Percentiles rank a stretch among this genome's conserved stretches.
These are phyloP conservation scores for Botryotinia calthae DNA, from an alignment of 2,329 filamentous ascomycete species.

Conservation along the genomic window DNA sequence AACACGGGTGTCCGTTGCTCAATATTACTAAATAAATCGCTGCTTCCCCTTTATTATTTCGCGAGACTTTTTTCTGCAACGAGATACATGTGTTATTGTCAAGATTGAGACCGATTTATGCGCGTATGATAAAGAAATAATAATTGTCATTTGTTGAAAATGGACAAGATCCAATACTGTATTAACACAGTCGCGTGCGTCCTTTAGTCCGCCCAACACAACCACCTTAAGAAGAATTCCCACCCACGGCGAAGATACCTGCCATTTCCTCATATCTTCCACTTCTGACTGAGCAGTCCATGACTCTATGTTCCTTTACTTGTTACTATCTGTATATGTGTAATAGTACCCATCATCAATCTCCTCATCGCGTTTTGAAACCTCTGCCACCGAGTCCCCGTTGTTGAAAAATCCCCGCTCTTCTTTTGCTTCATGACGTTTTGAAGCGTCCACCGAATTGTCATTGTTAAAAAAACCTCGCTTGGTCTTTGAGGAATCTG, in stretches of 20 bases:
- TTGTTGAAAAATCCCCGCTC: background rate
- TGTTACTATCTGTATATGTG: background rate
- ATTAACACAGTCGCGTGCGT: background rate
- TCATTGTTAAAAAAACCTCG: background rate
- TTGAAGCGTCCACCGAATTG: too few species aligned
- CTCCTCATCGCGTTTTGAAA: background rate
- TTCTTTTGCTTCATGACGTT: too few species aligned
- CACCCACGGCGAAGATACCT: too few species aligned
- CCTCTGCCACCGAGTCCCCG: background rate
- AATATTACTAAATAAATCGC: background rate
- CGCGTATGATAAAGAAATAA: background rate
- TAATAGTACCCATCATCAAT: background rate
- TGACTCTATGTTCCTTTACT: background rate
- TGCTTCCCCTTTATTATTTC: background rate
- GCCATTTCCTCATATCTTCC: background rate
- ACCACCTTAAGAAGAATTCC: background rate
- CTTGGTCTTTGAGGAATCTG: background rate
- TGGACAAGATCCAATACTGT: background rate
- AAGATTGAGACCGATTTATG: background rate
- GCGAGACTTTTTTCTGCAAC: background rate
- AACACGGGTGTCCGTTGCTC: background rate
- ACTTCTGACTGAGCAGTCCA: background rate
- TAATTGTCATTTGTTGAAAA: slow-evolving; percentile 1
- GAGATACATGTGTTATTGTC: background rate
- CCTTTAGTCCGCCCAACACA: background rate